Evolutionary conservation across 192 early-diverging fungal species (phyloP).

Genomic region (Podila clonocystis): DNA sequence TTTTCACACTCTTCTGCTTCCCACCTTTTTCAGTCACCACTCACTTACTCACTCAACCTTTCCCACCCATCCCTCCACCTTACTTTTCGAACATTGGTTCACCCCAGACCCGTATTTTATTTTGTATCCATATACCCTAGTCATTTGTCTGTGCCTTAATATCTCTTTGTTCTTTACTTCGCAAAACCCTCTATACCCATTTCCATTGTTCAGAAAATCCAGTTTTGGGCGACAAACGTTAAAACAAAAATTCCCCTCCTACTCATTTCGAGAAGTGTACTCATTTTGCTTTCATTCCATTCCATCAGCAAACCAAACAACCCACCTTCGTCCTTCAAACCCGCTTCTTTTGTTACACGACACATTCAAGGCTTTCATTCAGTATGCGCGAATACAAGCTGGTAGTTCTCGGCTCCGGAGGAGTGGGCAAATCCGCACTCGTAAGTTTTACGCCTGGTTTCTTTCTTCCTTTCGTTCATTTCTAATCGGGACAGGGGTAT

Average conservation of each 20-base stretch:
- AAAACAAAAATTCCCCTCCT: no score
- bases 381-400: constrained; percentile 94
- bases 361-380: not conserved
- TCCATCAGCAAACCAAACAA: not conserved
- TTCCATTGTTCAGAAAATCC: no score
- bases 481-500: not conserved
- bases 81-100: constrained; percentile 9
- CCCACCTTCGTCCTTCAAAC: not conserved
- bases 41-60: not conserved
- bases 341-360: constrained; percentile 6
- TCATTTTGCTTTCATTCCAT: no score
- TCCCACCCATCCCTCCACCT: not conserved
- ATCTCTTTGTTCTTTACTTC: no score
- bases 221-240: no score
- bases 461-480: no score
- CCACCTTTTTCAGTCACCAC: not conserved
- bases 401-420: constrained; percentile 94
- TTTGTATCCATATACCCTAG: not conserved
- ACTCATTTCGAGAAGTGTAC: no score
- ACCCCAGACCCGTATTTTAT: not conserved
- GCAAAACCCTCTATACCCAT: not conserved
- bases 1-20: constrained; percentile 5
- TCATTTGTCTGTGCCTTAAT: not conserved
- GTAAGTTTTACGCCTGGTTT: constrained; percentile 26
- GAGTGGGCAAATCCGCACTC: constrained; percentile 88